Base-by-base conservation (phyloP, 2,329 filamentous ascomycete species). In the Ceratocystis lukuohia region DNA sequence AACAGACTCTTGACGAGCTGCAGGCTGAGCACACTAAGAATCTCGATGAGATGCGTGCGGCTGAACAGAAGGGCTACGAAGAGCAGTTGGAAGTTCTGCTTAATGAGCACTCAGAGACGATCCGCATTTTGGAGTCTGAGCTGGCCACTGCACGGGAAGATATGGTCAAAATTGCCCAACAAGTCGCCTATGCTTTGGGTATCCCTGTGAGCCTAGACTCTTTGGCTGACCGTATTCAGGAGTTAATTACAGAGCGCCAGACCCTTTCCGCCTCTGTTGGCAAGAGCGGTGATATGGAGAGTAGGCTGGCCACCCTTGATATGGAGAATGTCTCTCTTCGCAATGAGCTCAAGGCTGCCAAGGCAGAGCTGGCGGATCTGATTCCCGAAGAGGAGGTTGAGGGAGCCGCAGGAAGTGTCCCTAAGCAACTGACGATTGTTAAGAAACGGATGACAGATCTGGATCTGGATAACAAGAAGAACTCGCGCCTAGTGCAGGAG, bases 401-500 rank as follows among this genome's bases (percentile, higher is more conserved):
- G 10, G 63, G 56, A 30, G 76, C 75, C 46, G 76, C 79, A 10
- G 76, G 79, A 53, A 75, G 76, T 1, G 79, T 80, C 1, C 75
- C 86, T 37, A 82, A 85, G 62, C 82, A 86, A 71, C 73, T 87
- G 25, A 76, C 80, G 30, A 80, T 82, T 4, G 78, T 93, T 70
- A 86, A 86, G 75, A 84, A 84, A 74, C 85, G 85, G 73, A 84
- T 88, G 75, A 72, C 73, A 6, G 84, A 87, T 56, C 76, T 88
- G 25, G 82, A 87, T 71, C 79, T 75, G 53, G 81, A 81, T 77
- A 96, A 95, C 80, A 87, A 91, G 78, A 96, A 96, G 81, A 95
- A 94, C 75, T 88, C 89, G 53, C 86, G 91, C 25, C 80, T 99
- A 12, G 90, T 99, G 7, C 91, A 97, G 74, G 93, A 99, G 76